Base-by-base conservation (phyloP, 495 filamentous ascomycete species). In the Haplographium delicatum region DNA sequence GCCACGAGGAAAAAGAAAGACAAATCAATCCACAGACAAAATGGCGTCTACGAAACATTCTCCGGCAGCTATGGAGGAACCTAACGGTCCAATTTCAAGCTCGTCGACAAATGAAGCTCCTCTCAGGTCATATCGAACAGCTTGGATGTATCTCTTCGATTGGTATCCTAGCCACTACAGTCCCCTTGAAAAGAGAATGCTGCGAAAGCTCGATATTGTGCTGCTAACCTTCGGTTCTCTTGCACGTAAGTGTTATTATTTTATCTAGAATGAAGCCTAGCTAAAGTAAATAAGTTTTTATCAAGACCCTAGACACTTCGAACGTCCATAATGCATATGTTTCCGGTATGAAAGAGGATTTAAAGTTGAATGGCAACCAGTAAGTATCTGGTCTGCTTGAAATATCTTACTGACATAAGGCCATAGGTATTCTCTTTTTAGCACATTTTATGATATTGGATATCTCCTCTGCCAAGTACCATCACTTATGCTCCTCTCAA, bases 311-410 rank as follows among this genome's bases (percentile, higher is more conserved):
- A 27, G 81, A 83, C 61, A 71, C 75, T 6, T 68, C 73, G 23
- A 83, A 82, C 56, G 54, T 84, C 20, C 68, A 65, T 57, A 81
- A 82, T 70, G 80, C 81, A 50, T 83, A 83, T 62, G 76, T 83
- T 30, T 76, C 75, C 0, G 81, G 81, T 1, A 82, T 84, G 80
- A 80, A 78, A 46, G 77, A 82, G 45, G 79, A 82, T 50, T 67
- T 83, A n/a, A 52, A 62, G 46, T 77, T 84, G 50, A 47, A 47
- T 0, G 80, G 77, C 11, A 69, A 78, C 57, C 73, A 83, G 60
- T 67, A 67, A 65, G 49, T 67, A n/a, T 13, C 18, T 33, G n/a
- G 9, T 26, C n/a, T 78, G 76, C 15, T 11, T 5, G 5, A 2
- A 16, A n/a, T 8, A 13, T 39, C 23, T 13, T 23, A 25, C n/a